These are phyloP conservation scores for Aspergillus japonicus DNA, from an alignment of 2,329 filamentous ascomycete genomes.

Conservation along the genomic window DNA sequence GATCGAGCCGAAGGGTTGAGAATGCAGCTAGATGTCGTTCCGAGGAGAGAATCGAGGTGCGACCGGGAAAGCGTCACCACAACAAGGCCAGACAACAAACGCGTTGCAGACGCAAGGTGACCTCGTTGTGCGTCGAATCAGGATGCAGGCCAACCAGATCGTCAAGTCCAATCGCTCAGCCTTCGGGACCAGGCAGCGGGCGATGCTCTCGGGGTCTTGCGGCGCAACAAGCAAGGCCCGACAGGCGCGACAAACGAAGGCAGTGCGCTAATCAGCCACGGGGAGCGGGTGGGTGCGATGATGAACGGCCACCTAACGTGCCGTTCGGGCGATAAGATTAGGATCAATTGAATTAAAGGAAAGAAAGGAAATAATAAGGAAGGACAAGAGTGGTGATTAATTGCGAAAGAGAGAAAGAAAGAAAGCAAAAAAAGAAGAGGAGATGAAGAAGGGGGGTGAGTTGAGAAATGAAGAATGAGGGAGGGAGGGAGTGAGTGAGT, in stretches of 20 bases:
- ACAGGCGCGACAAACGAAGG: neutral
- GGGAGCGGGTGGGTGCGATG: conserved; percentile 5
- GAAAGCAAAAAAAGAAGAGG: conserved; percentile 11
- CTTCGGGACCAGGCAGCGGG: conserved; percentile 16
- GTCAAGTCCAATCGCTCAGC: conserved; percentile 2
- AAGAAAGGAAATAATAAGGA: conserved; percentile 12
- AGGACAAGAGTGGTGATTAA: neutral
- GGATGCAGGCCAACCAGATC: conserved; percentile 20
- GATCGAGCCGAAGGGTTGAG: neutral
- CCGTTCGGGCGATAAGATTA: conserved; percentile 11
- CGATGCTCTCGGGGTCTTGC: neutral
- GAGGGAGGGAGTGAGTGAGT: conserved; percentile 18
- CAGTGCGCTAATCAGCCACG: conserved; percentile 2
- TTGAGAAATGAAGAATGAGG: conserved; percentile 24
- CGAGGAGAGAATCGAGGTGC: conserved; percentile 1
- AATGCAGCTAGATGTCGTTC: conserved; percentile 3
- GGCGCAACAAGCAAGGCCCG: conserved; percentile 15
- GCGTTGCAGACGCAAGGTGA: conserved; percentile 19
- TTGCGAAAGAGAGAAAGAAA: conserved; percentile 7
- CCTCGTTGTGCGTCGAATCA: conserved; percentile 17
- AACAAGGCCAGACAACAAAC: conserved; percentile 19
- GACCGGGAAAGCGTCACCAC: conserved; percentile 12
- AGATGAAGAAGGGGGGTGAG: conserved; percentile 16
- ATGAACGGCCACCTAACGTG: conserved; percentile 5
- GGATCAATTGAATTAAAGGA: conserved; percentile 10